Evolutionary conservation across 2,329 filamentous ascomycete genomes (phyloP), one percentile per base, ranked within the genome.

Genomic region (Arthrobotrys pseudoclavata): DNA sequence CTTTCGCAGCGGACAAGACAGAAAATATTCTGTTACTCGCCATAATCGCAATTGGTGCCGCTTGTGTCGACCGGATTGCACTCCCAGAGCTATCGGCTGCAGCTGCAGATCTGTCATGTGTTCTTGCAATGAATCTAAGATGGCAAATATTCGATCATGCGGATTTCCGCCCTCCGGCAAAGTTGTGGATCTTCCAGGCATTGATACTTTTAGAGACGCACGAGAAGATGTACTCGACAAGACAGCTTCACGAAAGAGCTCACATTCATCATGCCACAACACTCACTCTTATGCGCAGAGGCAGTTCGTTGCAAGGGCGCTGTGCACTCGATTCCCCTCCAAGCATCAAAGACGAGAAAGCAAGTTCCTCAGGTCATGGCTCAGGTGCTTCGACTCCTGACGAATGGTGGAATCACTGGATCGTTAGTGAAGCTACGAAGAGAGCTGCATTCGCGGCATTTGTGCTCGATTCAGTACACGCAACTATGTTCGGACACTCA

Each of bases 181-280:
- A 97, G 84, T 85, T 99, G 6, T 99, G 95, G 95, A 89, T 97
- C 0, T 98, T 98, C 85, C 96, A 98, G 83, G 91, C 95, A 0
- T 85, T 98, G 63, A 86, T 98, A 3, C 87, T 98, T 4, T 87
- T 98, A 12, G 96, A 99, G 83, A 86, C 97, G 0, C 98, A 97
- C 82, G 96, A 99, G 85, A 99, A 99, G 86, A 96, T 97, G 92
- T 98, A 95, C 83, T 96, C 94, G 45, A 97, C 95, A 0, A 89
- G 94, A 79, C 91, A 93, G 74, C 86, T 98, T 34, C 96, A 99
- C 83, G 96, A 99, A 84, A 88, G 96, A 80, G 95, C 95, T 0
- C 95, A 98, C 81, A 97, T 98, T 53, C 95, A 98, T 82, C 96
- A 99, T 83, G 95, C 95, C 13, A 97, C 95, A 0, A 97, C 94